Evolutionary conservation across 1,284 basidiomycete species (phyloP), one percentile per base, ranked within the genome.

Genomic region (Leccinum laetum): DNA sequence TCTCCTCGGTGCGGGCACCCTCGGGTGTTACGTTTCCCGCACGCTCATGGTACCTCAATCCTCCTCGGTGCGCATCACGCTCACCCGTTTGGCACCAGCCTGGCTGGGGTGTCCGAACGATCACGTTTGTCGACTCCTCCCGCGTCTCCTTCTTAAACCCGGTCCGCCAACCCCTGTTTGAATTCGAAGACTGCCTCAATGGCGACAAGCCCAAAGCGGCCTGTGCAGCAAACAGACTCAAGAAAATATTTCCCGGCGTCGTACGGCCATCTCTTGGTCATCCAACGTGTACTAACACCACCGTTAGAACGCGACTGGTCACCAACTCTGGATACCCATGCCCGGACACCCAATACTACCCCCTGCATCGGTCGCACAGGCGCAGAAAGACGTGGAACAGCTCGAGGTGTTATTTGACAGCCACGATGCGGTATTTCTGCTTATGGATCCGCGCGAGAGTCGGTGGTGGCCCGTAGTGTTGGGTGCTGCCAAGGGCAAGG

Each of bases 401-500:
- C 83, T 99, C 3, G 95, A 97, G 72, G 74, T 81, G 26, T 86
- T 99, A 7, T 83, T 99, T 61, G 87, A 92, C 26, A 81, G 84
- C 32, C 97, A 99, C 74, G 96, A 99, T 73, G 96, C 84, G 0
- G 81, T 99, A 2, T 99, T 96, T 79, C 81, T 99, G 21, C 82
- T 99, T 18, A 99, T 98, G 96, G 97, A 99, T 77, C 98, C 95
- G 29, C 83, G 97, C 44, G 97, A 99, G 79, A 96, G 93, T 71
- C 81, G 97, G 44, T n/a, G n/a, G n/a, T n/a, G n/a, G n/a, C n/a
- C n/a, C n/a, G n/a, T n/a, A n/a, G n/a, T n/a, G n/a, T n/a, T n/a
- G n/a, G n/a, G n/a, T n/a, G n/a, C n/a, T n/a, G n/a, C n/a, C n/a
- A n/a, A n/a, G n/a, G n/a, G n/a, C n/a, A n/a, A n/a, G n/a, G n/a